Percentiles rank a stretch among this genome's conserved stretches.
Conservation (phyloP, 306 rosid species). For the Acacia crassicarpa region DNA sequence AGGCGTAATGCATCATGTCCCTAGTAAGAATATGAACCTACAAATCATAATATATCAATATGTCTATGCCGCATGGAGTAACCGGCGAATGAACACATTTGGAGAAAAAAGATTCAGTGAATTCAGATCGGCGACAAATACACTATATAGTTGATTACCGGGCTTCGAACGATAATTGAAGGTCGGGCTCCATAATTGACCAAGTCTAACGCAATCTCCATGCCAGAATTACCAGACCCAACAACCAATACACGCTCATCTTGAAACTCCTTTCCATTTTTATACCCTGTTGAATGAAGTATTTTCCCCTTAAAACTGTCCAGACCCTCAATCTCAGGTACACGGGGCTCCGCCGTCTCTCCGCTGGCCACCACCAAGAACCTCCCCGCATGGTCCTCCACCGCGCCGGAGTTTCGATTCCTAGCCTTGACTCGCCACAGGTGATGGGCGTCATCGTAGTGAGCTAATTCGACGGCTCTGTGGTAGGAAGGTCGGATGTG, state of each 20-base stretch:
- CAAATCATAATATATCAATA: not conserved
- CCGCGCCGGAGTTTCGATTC: conserved; percentile 7
- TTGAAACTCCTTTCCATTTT: conserved; percentile 44
- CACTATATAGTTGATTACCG: conserved; percentile 39
- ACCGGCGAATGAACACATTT: not conserved
- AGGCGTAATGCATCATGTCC: conserved; percentile 48
- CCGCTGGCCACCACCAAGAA: conserved; percentile 62
- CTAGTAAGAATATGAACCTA: conserved; percentile 67
- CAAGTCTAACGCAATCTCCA: conserved; percentile 69
- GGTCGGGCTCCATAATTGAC: conserved; percentile 58
- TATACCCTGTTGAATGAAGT: conserved; percentile 58
- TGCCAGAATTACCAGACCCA: conserved; percentile 79
- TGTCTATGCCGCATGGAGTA: not conserved
- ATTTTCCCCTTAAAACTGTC: conserved; percentile 37
- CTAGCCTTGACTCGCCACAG: conserved; percentile 49
- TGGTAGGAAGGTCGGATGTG: conserved; percentile 46
- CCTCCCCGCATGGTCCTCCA: conserved; percentile 43
- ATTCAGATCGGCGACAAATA: not conserved
- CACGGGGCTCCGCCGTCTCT: conserved; percentile 52
- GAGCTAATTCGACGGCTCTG: conserved; percentile 44
- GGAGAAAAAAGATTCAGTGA: not conserved
- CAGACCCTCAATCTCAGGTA: conserved; percentile 54
- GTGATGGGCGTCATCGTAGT: conserved; percentile 2
- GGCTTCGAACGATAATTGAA: conserved; percentile 62
- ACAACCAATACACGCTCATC: conserved; percentile 61